Conservation (phyloP, 106 monocot genomes). For the Xerophyta viscosa region DNA sequence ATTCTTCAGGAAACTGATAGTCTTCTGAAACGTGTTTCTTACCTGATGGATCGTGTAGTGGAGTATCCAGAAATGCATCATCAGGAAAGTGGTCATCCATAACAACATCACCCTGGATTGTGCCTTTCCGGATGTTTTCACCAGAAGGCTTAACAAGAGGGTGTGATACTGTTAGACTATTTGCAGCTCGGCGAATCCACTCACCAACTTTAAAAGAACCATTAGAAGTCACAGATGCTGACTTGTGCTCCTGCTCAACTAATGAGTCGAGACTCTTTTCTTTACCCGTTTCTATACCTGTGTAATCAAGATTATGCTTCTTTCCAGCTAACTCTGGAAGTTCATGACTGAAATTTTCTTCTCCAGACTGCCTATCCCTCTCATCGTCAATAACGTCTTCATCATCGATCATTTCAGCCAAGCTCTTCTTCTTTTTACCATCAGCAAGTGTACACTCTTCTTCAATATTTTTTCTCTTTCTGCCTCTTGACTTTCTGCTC, state of each 20-base stretch:
- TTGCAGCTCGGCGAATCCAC: slow-evolving; percentile 72
- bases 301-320: slow-evolving; percentile 16
- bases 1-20: slow-evolving; percentile 30
- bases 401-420: slow-evolving; percentile 27
- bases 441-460: slow-evolving; percentile 8
- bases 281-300: slow-evolving; percentile 16
- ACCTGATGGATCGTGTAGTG: slow-evolving; percentile 6
- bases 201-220: slow-evolving; percentile 79
- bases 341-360: slow-evolving; percentile 3
- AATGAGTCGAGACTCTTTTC: slow-evolving; percentile 27
- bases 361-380: too few relatives aligned
- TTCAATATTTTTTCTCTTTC: slow-evolving; percentile 5
- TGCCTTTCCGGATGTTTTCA: slow-evolving; percentile 23
- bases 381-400: slow-evolving; percentile 18
- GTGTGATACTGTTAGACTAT: slow-evolving; percentile 43
- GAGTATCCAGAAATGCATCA: slow-evolving; percentile 17
- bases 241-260: slow-evolving; percentile 20
- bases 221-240: slow-evolving; percentile 22
- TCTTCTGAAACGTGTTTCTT: slow-evolving; percentile 1
- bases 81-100: slow-evolving; percentile 28
- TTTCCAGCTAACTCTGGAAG: slow-evolving; percentile 13
- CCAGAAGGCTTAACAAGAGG: slow-evolving; percentile 22
- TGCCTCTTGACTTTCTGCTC: slow-evolving; percentile 12
- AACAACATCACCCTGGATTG: slow-evolving; percentile 11
- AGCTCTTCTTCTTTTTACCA: slow-evolving; percentile 30